A percentile compares a stretch with the other conserved stretches of the same genome.
Evolutionary conservation across 202 grass and related monocot genomes (phyloP).

Genomic region (Panicum virgatum): DNA sequence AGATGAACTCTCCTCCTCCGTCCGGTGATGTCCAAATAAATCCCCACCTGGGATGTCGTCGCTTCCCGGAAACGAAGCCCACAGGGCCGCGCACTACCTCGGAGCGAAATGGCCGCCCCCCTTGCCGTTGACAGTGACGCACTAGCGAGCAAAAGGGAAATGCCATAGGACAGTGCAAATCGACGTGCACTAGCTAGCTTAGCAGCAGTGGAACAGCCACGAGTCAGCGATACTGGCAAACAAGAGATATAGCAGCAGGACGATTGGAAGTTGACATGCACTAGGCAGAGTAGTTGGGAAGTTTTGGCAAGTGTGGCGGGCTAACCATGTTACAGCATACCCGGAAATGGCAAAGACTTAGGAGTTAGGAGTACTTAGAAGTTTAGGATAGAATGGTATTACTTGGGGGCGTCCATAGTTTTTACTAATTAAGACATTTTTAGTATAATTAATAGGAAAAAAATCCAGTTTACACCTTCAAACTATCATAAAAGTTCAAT

Average conservation of each 20-base stretch:
- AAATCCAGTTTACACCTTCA: no score
- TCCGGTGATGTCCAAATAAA: background rate
- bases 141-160: background rate
- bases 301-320: no score
- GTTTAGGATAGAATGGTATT: no score
- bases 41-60: background rate
- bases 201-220: background rate
- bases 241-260: background rate
- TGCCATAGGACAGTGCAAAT: background rate
- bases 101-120: background rate
- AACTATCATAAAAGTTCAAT: no score
- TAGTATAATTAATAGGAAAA: no score
- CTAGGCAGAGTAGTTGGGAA: background rate
- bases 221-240: background rate
- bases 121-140: slow-evolving; percentile 1
- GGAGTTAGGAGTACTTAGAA: no score
- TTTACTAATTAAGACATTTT: no score
- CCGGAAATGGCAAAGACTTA: no score
- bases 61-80: slow-evolving; percentile 22
- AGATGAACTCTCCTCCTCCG: background rate
- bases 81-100: slow-evolving; percentile 28
- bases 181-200: slow-evolving; percentile 1
- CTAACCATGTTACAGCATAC: no score
- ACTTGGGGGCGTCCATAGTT: no score
- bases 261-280: background rate